Conservation (phyloP, 2,329 filamentous ascomycete genomes). For the Exophiala xenobiotica region DNA sequence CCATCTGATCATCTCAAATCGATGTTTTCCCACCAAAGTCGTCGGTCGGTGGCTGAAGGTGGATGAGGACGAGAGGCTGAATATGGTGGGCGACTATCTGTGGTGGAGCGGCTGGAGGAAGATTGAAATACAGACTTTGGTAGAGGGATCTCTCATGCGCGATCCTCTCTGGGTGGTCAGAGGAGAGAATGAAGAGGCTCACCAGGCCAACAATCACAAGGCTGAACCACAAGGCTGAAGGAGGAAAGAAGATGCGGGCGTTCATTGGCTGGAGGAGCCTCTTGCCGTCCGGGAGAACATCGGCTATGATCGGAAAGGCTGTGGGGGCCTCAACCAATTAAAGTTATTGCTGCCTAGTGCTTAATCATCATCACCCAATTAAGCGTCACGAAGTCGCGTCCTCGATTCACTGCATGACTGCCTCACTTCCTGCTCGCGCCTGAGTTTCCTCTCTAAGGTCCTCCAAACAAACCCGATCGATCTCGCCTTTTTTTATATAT, state of each 20-base stretch:
- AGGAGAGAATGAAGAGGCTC: slow-evolving; percentile 30
- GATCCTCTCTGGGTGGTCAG: slow-evolving; percentile 49
- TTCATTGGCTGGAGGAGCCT: background rate
- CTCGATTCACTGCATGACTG: background rate
- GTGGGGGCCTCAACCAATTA: background rate
- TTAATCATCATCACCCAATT: background rate
- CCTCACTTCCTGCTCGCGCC: background rate
- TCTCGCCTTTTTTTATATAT: background rate
- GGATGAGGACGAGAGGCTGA: slow-evolving; percentile 46
- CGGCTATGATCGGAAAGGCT: background rate
- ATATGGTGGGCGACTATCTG: slow-evolving; percentile 54
- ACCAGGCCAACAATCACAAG: background rate
- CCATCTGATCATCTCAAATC: slow-evolving; percentile 53
- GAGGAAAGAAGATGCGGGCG: background rate
- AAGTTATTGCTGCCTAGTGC: background rate
- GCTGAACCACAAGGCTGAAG: background rate
- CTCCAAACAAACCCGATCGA: too few relatives aligned
- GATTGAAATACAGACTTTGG: slow-evolving; percentile 53
- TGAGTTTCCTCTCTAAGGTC: background rate
- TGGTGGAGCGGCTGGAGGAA: slow-evolving; percentile 52
- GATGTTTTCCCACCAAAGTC: slow-evolving; percentile 56
- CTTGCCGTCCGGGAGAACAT: background rate
- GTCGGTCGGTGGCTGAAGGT: slow-evolving; percentile 50
- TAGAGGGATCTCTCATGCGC: slow-evolving; percentile 36
- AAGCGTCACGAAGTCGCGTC: background rate